These are phyloP conservation scores for Cutaneotrichosporon sp. DNA, from an alignment of 1,284 basidiomycete species.

Conservation along the genomic window DNA sequence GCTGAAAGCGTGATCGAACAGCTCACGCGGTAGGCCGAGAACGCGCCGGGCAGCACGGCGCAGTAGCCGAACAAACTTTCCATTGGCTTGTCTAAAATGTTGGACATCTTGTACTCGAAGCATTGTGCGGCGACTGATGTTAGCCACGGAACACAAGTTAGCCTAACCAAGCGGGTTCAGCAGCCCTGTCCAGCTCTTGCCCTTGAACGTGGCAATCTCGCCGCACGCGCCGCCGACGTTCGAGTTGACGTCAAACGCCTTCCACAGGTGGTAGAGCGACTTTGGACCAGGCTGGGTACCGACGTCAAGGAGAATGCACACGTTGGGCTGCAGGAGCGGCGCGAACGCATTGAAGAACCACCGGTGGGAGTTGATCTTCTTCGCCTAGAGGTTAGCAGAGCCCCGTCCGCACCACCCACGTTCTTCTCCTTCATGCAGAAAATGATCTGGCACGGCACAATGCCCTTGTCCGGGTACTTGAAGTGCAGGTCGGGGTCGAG, in stretches of 20 bases:
- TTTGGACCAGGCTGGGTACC: conserved; percentile 81
- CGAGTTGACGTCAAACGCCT: conserved; percentile 84
- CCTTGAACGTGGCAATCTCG: conserved; percentile 89
- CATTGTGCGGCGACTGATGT: conserved; percentile 81
- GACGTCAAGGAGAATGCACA: conserved; percentile 66
- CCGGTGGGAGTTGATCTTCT: conserved; percentile 92
- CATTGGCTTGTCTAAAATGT: conserved; percentile 90
- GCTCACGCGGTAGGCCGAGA: conserved; percentile 69
- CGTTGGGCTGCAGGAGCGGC: conserved; percentile 55
- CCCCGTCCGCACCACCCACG: conserved; percentile 57
- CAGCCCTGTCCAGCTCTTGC: conserved; percentile 72
- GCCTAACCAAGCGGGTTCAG: conserved; percentile 73
- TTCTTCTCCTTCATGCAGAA: conserved; percentile 77
- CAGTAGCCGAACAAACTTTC: conserved; percentile 90
- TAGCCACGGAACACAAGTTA: background rate
- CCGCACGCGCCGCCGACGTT: conserved; percentile 92
- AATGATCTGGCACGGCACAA: conserved; percentile 85
- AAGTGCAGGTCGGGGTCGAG: conserved; percentile 85
- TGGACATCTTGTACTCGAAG: conserved; percentile 83
- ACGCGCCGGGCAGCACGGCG: conserved; percentile 75
- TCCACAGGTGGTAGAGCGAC: conserved; percentile 84
- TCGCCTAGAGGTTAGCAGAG: conserved; percentile 53
- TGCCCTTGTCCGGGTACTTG: conserved; percentile 86
- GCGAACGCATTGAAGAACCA: conserved; percentile 93
- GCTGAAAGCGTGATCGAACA: too few species aligned